Evolutionary conservation across 805 yeast species (phyloP).

Genomic region (Ogataea angusta): DNA sequence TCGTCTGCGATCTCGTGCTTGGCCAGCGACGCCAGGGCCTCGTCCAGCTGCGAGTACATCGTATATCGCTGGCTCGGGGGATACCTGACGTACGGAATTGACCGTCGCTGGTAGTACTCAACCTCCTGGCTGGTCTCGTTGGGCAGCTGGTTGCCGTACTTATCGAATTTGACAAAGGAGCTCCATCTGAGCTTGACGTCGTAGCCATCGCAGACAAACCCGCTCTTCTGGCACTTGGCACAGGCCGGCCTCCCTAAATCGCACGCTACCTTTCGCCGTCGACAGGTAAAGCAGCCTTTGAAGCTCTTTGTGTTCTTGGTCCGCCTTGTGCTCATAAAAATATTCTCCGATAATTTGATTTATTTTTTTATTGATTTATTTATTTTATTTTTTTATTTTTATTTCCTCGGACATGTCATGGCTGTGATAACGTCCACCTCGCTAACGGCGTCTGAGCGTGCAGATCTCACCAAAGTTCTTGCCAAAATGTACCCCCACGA

Average conservation of each 20-base stretch:
- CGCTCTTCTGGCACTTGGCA: slow-evolving; percentile 63
- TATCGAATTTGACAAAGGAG: slow-evolving; percentile 50
- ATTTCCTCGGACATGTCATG: slow-evolving; percentile 3
- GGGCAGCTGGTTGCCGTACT: slow-evolving; percentile 40
- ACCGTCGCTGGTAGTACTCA: slow-evolving; percentile 64
- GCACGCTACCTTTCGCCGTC: slow-evolving; percentile 77
- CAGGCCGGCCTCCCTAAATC: slow-evolving; percentile 72
- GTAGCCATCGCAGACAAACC: slow-evolving; percentile 76
- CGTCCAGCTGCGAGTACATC: slow-evolving; percentile 82
- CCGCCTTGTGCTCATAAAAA: slow-evolving; percentile 3
- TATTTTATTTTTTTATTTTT: not conserved
- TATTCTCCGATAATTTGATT: not conserved
- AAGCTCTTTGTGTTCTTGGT: slow-evolving; percentile 62
- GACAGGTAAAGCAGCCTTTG: slow-evolving; percentile 86
- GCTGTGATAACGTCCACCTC: slow-evolving; percentile 29
- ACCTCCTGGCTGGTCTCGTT: slow-evolving; percentile 34
- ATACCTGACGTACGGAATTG: slow-evolving; percentile 72
- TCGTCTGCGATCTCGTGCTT: slow-evolving; percentile 39
- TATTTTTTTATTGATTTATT: not conserved
- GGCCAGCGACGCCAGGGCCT: slow-evolving; percentile 56
- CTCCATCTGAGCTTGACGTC: slow-evolving; percentile 79
- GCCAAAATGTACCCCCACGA: slow-evolving; percentile 15
- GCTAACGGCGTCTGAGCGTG: slow-evolving; percentile 18
- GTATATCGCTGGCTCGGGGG: slow-evolving; percentile 55
- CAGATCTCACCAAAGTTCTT: slow-evolving; percentile 15